Base-by-base conservation (phyloP, 352 stramenopile genomes). In the Phytophthora pseudosyringae region DNA sequence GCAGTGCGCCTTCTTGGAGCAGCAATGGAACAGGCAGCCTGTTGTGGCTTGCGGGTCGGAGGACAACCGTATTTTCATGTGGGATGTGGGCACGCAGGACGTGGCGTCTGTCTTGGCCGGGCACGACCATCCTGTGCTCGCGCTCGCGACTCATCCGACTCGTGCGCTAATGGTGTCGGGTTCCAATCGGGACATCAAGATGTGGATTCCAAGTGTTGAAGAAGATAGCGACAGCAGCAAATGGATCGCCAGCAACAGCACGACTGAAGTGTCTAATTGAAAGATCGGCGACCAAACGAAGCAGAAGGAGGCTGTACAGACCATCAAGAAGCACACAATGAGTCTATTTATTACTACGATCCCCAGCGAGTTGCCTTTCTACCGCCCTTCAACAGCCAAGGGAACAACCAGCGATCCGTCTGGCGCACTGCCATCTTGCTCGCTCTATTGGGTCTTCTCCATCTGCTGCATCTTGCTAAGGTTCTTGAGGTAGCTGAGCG, bases 41-140 rank as follows among this genome's bases (percentile, higher is more conserved):
- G 71, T 83, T 50, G 76, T 98, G 40, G 78, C 97, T 3, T 97
- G 84, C 16, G 97, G 97, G 3, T 98, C 89, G 9, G 97, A 99
- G 66, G 93, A 98, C 63, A 93, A 91, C 36, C 81, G 84, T 13
- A 81, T 98, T 25, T 88, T 97, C 49, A 59, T 98, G 45, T 99
- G 97, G 82, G 90, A 99, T 75, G 71, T 98, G 29, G 83, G 97
- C 28, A 93, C 75, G 32, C 71, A 88, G 40, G 64, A 91, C 38
- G 57, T 92, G 21, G 69, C 86, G 15, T 78, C 81, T 58, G 41
- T 72, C 35, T 78, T 97, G 54, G 72, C 79, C 8, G 81, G 76
- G 0, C 89, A 96, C 62, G 75, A 78, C 1, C 84, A 95, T 64
- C 86, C 89, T 8, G 89, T 98, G n/a, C 75, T 98, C 26, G 91